Conservation (phyloP, 805 yeast genomes). For the Yarrowia sp. region DNA sequence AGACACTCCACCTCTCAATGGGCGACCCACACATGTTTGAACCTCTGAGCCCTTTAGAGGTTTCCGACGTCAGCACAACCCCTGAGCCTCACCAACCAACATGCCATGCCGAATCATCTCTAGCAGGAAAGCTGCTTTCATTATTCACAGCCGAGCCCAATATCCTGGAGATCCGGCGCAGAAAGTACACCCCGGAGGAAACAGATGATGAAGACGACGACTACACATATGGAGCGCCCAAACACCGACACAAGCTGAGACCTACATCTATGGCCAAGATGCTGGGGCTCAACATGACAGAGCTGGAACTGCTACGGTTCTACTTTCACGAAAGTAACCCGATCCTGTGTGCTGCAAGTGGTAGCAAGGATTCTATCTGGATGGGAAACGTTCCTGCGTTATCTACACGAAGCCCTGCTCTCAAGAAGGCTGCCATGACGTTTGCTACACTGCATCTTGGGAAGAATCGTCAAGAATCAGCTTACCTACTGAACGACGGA, state of each 20-base stretch:
- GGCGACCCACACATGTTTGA: too few species aligned
- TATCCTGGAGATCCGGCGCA: background rate
- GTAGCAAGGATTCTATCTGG: background rate
- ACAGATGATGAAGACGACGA: background rate
- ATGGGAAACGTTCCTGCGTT: background rate
- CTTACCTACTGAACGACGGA: background rate
- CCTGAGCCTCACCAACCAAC: too few species aligned
- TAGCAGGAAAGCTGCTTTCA: too few species aligned
- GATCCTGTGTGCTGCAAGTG: background rate
- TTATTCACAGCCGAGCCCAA: too few species aligned
- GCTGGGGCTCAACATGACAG: conserved; percentile 1
- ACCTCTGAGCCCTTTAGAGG: too few species aligned
- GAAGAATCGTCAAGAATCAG: background rate
- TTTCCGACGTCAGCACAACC: too few species aligned
- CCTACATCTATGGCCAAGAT: conserved; percentile 4
- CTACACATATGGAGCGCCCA: background rate
- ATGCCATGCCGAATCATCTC: too few species aligned
- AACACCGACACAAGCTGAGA: background rate
- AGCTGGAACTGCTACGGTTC: conserved; percentile 1
- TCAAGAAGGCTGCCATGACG: conserved; percentile 1
- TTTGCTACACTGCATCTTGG: background rate
- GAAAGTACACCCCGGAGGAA: background rate
- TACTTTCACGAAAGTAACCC: conserved; percentile 1
- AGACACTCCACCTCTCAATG: too few species aligned
- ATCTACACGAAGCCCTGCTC: background rate